Conservation (phyloP, 139 green algal species). For the Chlorella sp. region DNA sequence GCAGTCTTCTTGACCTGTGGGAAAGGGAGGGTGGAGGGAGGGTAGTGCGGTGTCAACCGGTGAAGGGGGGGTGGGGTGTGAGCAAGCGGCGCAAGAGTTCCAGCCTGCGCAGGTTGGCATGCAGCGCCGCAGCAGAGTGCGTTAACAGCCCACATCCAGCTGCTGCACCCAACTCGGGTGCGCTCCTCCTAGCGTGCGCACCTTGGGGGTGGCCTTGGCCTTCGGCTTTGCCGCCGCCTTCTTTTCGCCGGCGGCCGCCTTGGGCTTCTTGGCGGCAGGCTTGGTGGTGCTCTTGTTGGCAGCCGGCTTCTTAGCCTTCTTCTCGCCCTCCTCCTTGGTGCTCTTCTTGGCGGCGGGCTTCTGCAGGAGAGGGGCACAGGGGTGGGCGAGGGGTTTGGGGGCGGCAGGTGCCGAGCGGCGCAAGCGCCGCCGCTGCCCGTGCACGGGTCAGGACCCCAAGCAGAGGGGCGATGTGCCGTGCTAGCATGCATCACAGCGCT, state of each 20-base stretch:
- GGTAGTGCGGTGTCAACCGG: neutral
- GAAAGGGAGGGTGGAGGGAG: no score
- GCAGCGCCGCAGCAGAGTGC: no score
- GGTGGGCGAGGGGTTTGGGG: neutral
- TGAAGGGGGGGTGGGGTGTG: neutral
- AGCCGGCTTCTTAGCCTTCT: no score
- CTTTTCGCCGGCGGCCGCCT: neutral
- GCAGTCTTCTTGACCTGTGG: constrained; percentile 34
- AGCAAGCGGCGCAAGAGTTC: neutral
- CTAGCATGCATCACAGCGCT: neutral
- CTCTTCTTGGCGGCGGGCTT: no score
- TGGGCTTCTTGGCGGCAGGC: neutral
- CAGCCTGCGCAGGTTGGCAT: neutral
- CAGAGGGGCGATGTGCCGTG: neutral
- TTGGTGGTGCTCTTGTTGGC: no score
- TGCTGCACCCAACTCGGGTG: no score
- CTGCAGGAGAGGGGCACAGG: no score
- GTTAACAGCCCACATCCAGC: no score
- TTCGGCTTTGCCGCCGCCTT: no score
- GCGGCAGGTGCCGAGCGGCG: neutral
- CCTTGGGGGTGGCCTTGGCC: constrained; percentile 26
- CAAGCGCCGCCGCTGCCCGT: no score
- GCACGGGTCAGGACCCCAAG: neutral
- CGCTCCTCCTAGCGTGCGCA: neutral
- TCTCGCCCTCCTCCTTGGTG: no score